These are phyloP conservation scores for Pseudonitzschia delicatissima DNA, from an alignment of 108 stramenopile genomes.

Conservation along the genomic window DNA sequence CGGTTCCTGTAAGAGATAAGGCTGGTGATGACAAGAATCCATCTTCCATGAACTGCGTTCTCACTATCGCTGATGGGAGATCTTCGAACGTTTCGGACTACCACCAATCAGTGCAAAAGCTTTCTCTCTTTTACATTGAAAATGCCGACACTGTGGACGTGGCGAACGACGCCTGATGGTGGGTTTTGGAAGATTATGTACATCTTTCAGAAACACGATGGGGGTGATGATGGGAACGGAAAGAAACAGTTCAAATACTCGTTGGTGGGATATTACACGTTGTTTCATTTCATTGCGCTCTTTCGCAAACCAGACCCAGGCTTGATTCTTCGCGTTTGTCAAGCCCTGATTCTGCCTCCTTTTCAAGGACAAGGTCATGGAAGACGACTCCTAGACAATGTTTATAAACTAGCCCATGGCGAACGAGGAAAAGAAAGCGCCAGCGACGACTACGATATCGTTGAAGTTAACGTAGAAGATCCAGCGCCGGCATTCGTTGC, in stretches of 20 bases:
- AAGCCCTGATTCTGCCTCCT: constrained; percentile 70
- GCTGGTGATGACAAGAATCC: background rate
- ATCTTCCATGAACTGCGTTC: constrained; percentile 41
- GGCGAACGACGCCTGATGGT: constrained; percentile 24
- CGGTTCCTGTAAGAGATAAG: background rate
- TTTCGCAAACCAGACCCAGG: constrained; percentile 78
- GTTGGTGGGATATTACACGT: constrained; percentile 69
- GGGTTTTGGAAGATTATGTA: constrained; percentile 75
- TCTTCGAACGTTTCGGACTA: constrained; percentile 38
- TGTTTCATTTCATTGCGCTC: constrained; percentile 72
- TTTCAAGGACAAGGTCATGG: constrained; percentile 84
- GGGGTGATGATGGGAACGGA: background rate
- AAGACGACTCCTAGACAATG: constrained; percentile 44
- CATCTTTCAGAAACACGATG: constrained; percentile 45
- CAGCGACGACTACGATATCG: constrained; percentile 23
- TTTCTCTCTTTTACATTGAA: constrained; percentile 78
- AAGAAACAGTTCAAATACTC: constrained; percentile 36
- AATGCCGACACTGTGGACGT: constrained; percentile 69
- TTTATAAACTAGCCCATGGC: constrained; percentile 42
- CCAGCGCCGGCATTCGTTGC: constrained; percentile 69
- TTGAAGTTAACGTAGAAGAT: constrained; percentile 75
- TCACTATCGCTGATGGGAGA: constrained; percentile 58
- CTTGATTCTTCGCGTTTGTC: constrained; percentile 66
- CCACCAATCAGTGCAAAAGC: constrained; percentile 57
- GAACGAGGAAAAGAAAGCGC: background rate